Base-by-base conservation (phyloP, 306 rosid genomes). In the peach (Prunus persica) region DNA sequence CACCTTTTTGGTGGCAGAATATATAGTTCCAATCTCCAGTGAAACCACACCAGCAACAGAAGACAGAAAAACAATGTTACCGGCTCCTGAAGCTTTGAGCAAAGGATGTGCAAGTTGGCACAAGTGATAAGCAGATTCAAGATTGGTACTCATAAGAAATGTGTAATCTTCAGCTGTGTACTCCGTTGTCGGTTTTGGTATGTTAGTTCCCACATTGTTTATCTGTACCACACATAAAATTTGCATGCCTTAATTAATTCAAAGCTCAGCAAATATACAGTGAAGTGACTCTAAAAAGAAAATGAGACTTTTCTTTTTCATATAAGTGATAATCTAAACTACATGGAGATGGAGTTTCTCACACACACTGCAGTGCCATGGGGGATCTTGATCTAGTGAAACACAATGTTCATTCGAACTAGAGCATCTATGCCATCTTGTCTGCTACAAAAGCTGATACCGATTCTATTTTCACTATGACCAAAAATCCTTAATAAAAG, bases 31-130 rank as follows among this genome's bases (percentile, higher is more conserved):
- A 43, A 38, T 0, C 19, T 80, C 64, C 3, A 78, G 0, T 22
- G 84, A 76, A 8, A 47, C 77, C 1, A 55, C 71, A 30, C 84
- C 78, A 11, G 74, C 70, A 61, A 76, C 55, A 20, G 90, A 84
- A n/a, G 92, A 82, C 9, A 86, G 9, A 24, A 80, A 84, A 3
- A 82, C 78, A 8, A 88, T 73, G 82, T 38, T 78, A 0, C 82
- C 90, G 4, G 72, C 58, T 69, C 75, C 87, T 1, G 90, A 86
- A 22, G 84, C 82, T 76, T 86, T 80, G 11, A 88, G 80, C 34
- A 88, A 79, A 45, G 92, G 90, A 54, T 86, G 66, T 58, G 90
- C 83, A 6, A 86, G 90, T 76, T 86, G 92, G 71, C 76, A 63
- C 45, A 84, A 50, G 25, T 86, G 79, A 75, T 52, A 88, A 10